Percentiles rank a stretch among this genome's conserved stretches.
Evolutionary conservation across 2,329 filamentous ascomycete genomes (phyloP).

Genomic region (Fusarium duplospermum): DNA sequence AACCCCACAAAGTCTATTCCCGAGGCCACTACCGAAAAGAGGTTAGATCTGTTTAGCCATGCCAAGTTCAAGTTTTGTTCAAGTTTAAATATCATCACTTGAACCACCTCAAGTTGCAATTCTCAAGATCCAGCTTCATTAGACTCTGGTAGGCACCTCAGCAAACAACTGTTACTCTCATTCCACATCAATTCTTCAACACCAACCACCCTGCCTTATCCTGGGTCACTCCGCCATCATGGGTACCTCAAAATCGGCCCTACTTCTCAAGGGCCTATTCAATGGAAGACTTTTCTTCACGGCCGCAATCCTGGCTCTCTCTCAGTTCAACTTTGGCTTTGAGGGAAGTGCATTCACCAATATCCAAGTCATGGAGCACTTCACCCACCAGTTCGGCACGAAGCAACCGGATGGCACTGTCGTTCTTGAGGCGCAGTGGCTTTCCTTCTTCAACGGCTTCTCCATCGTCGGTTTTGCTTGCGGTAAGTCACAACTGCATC

Average conservation of each 20-base stretch:
- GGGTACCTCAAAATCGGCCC: neutral
- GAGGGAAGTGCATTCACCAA: constrained; percentile 52
- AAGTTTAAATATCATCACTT: neutral
- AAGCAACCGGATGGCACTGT: constrained; percentile 36
- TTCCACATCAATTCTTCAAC: neutral
- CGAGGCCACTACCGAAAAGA: neutral
- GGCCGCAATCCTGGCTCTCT: constrained; percentile 47
- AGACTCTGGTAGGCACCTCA: neutral
- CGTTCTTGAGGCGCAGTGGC: constrained; percentile 45
- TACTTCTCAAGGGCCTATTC: neutral
- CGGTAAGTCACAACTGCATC: constrained; percentile 37
- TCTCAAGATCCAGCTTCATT: neutral
- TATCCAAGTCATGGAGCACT: constrained; percentile 53
- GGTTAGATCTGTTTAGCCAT: neutral
- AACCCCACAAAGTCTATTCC: neutral
- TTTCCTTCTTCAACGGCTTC: constrained; percentile 52
- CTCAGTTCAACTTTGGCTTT: constrained; percentile 55
- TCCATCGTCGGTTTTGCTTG: constrained; percentile 48
- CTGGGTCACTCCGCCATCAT: neutral
- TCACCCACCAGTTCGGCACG: constrained; percentile 49
- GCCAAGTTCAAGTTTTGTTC: neutral
- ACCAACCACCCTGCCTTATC: neutral
- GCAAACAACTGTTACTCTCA: neutral
- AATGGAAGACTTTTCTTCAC: constrained; percentile 45
- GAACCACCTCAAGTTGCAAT: neutral